phyloP scores from a whole-genome alignment of 2,329 filamentous ascomycete species.

The Hortaea sp. region DNA sequence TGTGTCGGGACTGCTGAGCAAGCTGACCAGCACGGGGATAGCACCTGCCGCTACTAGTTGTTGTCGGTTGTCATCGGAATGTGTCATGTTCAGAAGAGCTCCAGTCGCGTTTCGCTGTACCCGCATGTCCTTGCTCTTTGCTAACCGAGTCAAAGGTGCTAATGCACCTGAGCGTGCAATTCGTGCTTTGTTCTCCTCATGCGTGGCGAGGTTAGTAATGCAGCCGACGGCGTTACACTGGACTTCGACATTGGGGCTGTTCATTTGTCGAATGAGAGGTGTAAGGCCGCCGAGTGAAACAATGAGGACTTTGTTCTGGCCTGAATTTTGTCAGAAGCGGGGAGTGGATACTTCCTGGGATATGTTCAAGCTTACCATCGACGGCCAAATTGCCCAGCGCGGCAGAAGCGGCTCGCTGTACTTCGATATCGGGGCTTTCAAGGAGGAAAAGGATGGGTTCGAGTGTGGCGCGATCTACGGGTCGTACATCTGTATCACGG shows the following conservation, averaged over 20 bases:
- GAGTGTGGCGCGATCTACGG: slow-evolving; percentile 89
- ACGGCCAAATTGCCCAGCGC: slow-evolving; percentile 93
- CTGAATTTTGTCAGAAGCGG: slow-evolving; percentile 54
- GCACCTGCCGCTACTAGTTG: slow-evolving; percentile 94
- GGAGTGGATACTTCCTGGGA: no score
- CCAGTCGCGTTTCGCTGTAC: slow-evolving; percentile 96
- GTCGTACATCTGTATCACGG: slow-evolving; percentile 66
- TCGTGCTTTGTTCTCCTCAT: slow-evolving; percentile 98
- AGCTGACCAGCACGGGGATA: slow-evolving; percentile 93
- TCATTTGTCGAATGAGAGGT: slow-evolving; percentile 95
- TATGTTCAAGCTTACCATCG: slow-evolving; percentile 75
- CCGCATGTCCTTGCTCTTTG: slow-evolving; percentile 97
- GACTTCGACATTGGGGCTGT: slow-evolving; percentile 93
- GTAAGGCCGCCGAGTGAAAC: slow-evolving; percentile 82
- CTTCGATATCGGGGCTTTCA: slow-evolving; percentile 91
- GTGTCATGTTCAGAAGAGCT: slow-evolving; percentile 95
- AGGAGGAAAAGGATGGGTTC: slow-evolving; percentile 93
- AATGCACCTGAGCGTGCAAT: slow-evolving; percentile 92
- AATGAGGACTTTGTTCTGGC: slow-evolving; percentile 95
- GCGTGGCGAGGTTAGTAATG: slow-evolving; percentile 95
- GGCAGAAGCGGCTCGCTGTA: slow-evolving; percentile 91
- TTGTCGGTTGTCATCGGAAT: slow-evolving; percentile 96
- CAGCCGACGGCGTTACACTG: slow-evolving; percentile 98
- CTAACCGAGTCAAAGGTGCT: slow-evolving; percentile 78
- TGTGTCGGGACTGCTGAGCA: slow-evolving; percentile 84